These are phyloP conservation scores for Beauveria rudraprayagi DNA, from an alignment of 2,329 filamentous ascomycete species.

Conservation along the genomic window DNA sequence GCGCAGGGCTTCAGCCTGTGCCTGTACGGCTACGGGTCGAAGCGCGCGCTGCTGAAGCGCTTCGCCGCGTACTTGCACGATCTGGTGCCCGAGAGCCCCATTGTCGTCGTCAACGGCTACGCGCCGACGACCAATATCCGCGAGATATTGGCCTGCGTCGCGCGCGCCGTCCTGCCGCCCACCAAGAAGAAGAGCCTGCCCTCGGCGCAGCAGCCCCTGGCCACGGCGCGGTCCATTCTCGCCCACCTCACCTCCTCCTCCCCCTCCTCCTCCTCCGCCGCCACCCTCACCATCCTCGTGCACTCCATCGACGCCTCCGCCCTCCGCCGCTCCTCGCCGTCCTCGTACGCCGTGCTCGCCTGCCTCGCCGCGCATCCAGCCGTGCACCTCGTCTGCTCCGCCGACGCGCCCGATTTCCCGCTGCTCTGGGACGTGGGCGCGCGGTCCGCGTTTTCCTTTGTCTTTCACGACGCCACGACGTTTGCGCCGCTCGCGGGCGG, in stretches of 20 bases:
- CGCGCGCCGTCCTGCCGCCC: constrained; percentile 52
- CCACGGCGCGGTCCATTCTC: constrained; percentile 21
- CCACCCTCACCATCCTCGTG: constrained; percentile 58
- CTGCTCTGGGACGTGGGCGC: constrained; percentile 83
- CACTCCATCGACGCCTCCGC: constrained; percentile 80
- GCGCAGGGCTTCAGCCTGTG: constrained; percentile 81
- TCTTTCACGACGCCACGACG: constrained; percentile 92
- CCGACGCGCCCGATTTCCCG: constrained; percentile 80
- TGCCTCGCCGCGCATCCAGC: constrained; percentile 66
- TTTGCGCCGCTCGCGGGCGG: constrained; percentile 57
- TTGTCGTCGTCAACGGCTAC: constrained; percentile 86
- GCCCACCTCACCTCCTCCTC: constrained; percentile 20
- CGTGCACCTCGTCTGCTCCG: constrained; percentile 69
- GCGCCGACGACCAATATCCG: constrained; percentile 55
- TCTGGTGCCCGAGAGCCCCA: constrained; percentile 26
- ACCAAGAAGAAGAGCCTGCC: neutral
- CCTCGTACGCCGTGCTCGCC: constrained; percentile 59
- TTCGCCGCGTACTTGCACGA: constrained; percentile 64
- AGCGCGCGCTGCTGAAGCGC: constrained; percentile 62
- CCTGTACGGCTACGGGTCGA: constrained; percentile 88
- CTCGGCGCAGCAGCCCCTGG: constrained; percentile 1
- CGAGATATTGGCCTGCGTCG: constrained; percentile 52
- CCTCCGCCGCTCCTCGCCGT: constrained; percentile 52
- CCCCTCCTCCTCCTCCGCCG: neutral
- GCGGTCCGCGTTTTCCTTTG: constrained; percentile 74